These are phyloP conservation scores for Hypoxylon sp. DNA, from an alignment of 2,329 filamentous ascomycete genomes.

Conservation along the genomic window DNA sequence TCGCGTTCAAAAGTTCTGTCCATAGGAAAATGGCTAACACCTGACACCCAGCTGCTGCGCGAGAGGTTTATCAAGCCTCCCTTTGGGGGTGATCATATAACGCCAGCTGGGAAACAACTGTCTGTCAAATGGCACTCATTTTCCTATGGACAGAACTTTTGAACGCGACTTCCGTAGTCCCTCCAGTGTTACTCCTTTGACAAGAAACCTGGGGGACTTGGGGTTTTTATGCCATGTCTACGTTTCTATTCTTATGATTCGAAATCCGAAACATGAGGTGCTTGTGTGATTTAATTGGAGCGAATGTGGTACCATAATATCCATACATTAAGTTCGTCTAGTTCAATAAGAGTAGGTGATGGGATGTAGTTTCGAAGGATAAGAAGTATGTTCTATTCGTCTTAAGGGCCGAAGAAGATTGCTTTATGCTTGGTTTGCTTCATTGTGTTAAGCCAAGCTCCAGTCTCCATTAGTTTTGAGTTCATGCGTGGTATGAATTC, in stretches of 20 bases:
- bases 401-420: background rate
- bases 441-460: slow-evolving; percentile 21
- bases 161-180: background rate
- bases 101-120: no score
- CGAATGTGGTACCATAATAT: background rate
- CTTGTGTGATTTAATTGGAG: background rate
- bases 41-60: no score
- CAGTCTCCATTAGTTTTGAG: slow-evolving; percentile 44
- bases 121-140: no score
- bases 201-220: background rate
- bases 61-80: no score
- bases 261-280: background rate
- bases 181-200: background rate
- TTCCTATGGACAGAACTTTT: no score
- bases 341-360: background rate
- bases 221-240: background rate
- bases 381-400: background rate
- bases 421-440: background rate
- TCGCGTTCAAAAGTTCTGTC: no score
- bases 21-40: no score
- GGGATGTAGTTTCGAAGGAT: background rate
- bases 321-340: background rate
- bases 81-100: no score
- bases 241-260: background rate
- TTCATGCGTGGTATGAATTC: slow-evolving; percentile 16